phyloP scores from a whole-genome alignment of 116 monocot genomes.

The Trichopus zeylanicus region DNA sequence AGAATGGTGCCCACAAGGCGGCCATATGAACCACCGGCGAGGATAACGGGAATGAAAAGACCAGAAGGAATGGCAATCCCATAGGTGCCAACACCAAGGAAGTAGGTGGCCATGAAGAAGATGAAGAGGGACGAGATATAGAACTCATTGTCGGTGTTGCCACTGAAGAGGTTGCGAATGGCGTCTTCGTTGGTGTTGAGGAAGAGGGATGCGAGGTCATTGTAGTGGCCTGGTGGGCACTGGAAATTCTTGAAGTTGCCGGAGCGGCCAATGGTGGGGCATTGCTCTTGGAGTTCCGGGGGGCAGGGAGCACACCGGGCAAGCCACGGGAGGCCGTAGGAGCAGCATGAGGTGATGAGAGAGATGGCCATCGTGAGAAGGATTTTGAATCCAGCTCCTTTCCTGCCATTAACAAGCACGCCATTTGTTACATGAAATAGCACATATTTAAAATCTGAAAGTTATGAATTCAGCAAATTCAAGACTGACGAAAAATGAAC shows the following conservation, averaged over 20 bases:
- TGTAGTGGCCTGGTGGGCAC: slow-evolving; percentile 86
- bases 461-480: no score
- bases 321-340: slow-evolving; percentile 90
- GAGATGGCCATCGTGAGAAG: slow-evolving; percentile 65
- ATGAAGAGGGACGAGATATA: slow-evolving; percentile 55
- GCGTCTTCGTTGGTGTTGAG: slow-evolving; percentile 93
- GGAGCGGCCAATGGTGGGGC: slow-evolving; percentile 77
- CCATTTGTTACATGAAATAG: no score
- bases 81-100: slow-evolving; percentile 82
- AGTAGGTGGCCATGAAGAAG: slow-evolving; percentile 65
- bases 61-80: slow-evolving; percentile 92
- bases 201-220: slow-evolving; percentile 90
- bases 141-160: slow-evolving; percentile 51
- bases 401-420: slow-evolving; percentile 60
- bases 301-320: slow-evolving; percentile 75
- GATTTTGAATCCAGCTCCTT: slow-evolving; percentile 82
- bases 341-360: slow-evolving; percentile 81
- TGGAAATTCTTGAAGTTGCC: slow-evolving; percentile 94
- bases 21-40: slow-evolving; percentile 83
- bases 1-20: slow-evolving; percentile 64
- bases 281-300: slow-evolving; percentile 33
- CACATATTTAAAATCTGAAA: no score
- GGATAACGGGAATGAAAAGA: slow-evolving; percentile 93
- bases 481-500: no score
- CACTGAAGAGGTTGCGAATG: slow-evolving; percentile 87